These are phyloP conservation scores for Wickerhamiella occidentalis DNA, from an alignment of 805 yeast species.

Conservation along the genomic window DNA sequence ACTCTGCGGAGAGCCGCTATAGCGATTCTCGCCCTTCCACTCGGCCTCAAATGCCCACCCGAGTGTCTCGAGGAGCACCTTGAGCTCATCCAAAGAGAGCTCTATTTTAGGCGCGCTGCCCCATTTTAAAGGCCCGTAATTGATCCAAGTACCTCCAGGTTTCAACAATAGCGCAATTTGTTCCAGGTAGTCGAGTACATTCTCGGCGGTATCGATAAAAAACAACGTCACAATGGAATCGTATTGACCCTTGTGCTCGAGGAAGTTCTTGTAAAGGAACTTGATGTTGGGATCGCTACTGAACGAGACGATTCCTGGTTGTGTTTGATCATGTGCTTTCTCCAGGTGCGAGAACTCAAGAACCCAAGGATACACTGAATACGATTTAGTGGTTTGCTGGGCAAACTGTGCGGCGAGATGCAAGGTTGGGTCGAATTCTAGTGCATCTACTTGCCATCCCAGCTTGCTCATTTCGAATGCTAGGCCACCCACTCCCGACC, in stretches of 20 bases:
- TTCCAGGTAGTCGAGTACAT: slow-evolving; percentile 62
- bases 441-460: slow-evolving; percentile 44
- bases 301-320: slow-evolving; percentile 21
- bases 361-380: slow-evolving; percentile 30
- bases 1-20: slow-evolving; percentile 25
- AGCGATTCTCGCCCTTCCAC: slow-evolving; percentile 24
- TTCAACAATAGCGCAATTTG: slow-evolving; percentile 41
- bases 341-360: slow-evolving; percentile 61
- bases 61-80: slow-evolving; percentile 36
- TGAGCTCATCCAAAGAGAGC: slow-evolving; percentile 57
- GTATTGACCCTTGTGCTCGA: slow-evolving; percentile 35
- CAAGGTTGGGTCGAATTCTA: slow-evolving; percentile 72
- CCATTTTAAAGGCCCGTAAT: slow-evolving; percentile 85
- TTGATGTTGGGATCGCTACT: slow-evolving; percentile 16
- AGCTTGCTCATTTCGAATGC: slow-evolving; percentile 45
- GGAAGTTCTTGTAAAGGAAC: slow-evolving; percentile 49
- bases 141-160: slow-evolving; percentile 63
- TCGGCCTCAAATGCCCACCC: slow-evolving; percentile 45
- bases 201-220: slow-evolving; percentile 88
- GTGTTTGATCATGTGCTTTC: slow-evolving; percentile 37
- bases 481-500: slow-evolving; percentile 74
- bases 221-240: slow-evolving; percentile 42
- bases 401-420: slow-evolving; percentile 36
- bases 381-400: slow-evolving; percentile 11
- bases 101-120: slow-evolving; percentile 72